Evolutionary conservation across 768 basidiomycete genomes (phyloP), one percentile per base, ranked within the genome.

Genomic region (Hypholoma sublateritium): DNA sequence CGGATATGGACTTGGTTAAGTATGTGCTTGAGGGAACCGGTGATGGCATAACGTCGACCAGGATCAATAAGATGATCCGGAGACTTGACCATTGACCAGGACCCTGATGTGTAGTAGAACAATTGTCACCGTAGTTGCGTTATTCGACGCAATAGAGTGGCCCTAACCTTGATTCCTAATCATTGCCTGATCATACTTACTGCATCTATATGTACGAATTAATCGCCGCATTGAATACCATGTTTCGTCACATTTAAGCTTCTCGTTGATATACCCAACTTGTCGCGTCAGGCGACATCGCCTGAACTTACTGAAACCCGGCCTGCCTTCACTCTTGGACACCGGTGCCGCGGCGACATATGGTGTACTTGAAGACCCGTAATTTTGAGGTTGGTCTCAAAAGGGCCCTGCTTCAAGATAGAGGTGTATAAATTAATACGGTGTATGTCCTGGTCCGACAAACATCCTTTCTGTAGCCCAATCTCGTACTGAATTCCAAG

Each of bases 191-290:
- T 43, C 51, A 28, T 43, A 13, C 7, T 37, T 7, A 19, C 22
- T 43, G 21, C n/a, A 32, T 36, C 5, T 28, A 28, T 47, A 47
- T 4, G 19, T 37, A 16, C 8, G 28, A 32, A 28, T 17, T 19
- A 44, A 16, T 17, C 43, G 7, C 16, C 21, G 8, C 9, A 43
- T 17, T 44, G 28, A 53, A 3, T 32, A 4, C n/a, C n/a, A 36
- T 14, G 39, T 25, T 53, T 53, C 41, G 53, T 35, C 53, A 53
- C 22, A 24, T 37, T 51, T 51, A 25, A 41, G 37, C 36, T 41
- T 51, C 41, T 41, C 11, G 11, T 21, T 41, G 3, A 51, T 41
- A 17, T 51, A 36, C 50, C 50, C 24, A 22, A 39, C 21, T 51
- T 25, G 24, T 41, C 50, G 36, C 50, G 36, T 50, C 50, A 50